Conservation (phyloP, 106 monocot genomes). For the Cymbidium sinense region DNA sequence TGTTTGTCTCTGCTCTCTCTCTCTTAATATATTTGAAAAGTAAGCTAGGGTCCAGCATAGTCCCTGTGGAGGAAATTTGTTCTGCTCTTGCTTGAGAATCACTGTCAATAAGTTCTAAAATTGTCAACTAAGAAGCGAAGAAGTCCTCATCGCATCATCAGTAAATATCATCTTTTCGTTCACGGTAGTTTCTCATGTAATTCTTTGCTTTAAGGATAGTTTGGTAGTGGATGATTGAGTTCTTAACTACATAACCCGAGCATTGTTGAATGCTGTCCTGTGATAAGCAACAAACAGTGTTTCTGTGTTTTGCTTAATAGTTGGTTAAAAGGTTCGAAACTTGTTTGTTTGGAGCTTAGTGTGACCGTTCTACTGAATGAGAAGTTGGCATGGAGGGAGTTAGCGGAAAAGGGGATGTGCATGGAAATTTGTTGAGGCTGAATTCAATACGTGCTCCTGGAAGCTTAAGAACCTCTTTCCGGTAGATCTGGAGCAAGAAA, state of each 20-base stretch:
- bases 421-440: constrained; percentile 31
- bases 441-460: constrained; percentile 20
- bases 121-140: neutral
- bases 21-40: neutral
- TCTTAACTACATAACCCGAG: neutral
- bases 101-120: neutral
- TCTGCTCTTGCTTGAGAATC: neutral
- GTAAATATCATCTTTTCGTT: neutral
- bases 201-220: neutral
- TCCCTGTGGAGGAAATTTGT: neutral
- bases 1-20: too few species aligned
- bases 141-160: neutral
- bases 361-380: constrained; percentile 3
- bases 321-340: neutral
- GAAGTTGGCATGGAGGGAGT: constrained; percentile 44
- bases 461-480: constrained; percentile 10
- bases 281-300: neutral
- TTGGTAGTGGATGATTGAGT: neutral
- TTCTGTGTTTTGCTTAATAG: neutral
- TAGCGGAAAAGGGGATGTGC: constrained; percentile 25
- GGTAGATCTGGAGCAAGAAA: constrained; percentile 27
- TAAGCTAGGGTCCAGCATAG: neutral
- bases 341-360: neutral
- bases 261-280: neutral
- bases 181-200: neutral